Evolutionary conservation across 768 basidiomycete genomes (phyloP).

Genomic region (Amanita exitialis): DNA sequence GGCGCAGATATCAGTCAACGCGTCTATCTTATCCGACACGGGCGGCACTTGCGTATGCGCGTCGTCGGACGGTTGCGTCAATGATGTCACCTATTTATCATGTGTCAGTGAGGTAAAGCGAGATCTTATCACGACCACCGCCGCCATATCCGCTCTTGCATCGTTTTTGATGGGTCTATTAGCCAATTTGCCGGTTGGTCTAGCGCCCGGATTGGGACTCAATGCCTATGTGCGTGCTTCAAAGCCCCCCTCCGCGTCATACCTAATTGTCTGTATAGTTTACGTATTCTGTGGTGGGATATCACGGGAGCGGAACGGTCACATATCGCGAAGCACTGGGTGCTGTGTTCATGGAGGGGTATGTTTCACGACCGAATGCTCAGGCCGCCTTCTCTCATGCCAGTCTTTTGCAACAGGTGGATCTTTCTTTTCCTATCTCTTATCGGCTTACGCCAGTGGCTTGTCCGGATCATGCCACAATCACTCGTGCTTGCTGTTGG

Average conservation of each 20-base stretch:
- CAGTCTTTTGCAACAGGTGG: slow-evolving; percentile 38
- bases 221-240: slow-evolving; percentile 61
- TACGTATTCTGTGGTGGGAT: slow-evolving; percentile 81
- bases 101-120: slow-evolving; percentile 55
- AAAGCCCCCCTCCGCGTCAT: neutral
- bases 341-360: slow-evolving; percentile 87
- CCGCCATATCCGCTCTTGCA: slow-evolving; percentile 64
- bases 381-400: neutral
- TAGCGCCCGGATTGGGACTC: slow-evolving; percentile 79
- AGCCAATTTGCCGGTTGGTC: slow-evolving; percentile 83
- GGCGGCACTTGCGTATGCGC: slow-evolving; percentile 80
- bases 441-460: slow-evolving; percentile 82
- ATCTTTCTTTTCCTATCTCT: slow-evolving; percentile 73
- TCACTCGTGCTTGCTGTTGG: slow-evolving; percentile 80
- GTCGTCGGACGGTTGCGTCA: slow-evolving; percentile 40
- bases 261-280: slow-evolving; percentile 36
- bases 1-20: slow-evolving; percentile 73
- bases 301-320: slow-evolving; percentile 66
- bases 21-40: slow-evolving; percentile 62
- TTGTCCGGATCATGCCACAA: slow-evolving; percentile 81
- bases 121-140: slow-evolving; percentile 79
- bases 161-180: slow-evolving; percentile 77
- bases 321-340: slow-evolving; percentile 72
- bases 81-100: slow-evolving; percentile 40
- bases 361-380: slow-evolving; percentile 13